Conservation (phyloP, 1,139 yeast genomes). For the Scheffersomyces parashehatae region DNA sequence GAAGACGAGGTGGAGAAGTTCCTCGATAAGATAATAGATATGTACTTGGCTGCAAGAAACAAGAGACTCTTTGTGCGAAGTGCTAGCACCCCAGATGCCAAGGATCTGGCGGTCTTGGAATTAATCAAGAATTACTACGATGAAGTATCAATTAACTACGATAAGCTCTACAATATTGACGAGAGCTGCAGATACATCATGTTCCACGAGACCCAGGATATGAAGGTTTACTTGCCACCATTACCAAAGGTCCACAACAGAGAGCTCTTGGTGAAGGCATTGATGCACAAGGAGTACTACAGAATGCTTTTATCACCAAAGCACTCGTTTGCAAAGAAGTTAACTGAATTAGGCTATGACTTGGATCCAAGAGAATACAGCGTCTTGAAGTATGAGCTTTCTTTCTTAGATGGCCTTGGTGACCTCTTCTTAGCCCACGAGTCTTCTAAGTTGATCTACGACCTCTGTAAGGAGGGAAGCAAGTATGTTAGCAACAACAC, state of each 20-base stretch:
- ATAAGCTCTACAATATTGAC: conserved; percentile 18
- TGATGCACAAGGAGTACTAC: conserved; percentile 44
- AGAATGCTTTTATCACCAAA: conserved; percentile 31
- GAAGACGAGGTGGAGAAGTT: conserved; percentile 27
- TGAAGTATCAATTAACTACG: conserved; percentile 21
- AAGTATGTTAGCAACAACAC: conserved; percentile 24
- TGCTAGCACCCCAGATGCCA: conserved; percentile 9
- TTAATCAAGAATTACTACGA: conserved; percentile 24
- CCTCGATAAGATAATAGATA: conserved; percentile 31
- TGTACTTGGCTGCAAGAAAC: conserved; percentile 28
- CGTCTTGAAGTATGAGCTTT: conserved; percentile 35
- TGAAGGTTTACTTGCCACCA: conserved; percentile 32
- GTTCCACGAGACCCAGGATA: conserved; percentile 25
- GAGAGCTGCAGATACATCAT: conserved; percentile 14
- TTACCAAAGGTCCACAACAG: conserved; percentile 37
- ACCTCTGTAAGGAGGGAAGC: conserved; percentile 19
- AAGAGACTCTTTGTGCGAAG: conserved; percentile 7
- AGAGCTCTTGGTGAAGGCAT: conserved; percentile 34
- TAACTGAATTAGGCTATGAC: conserved; percentile 17
- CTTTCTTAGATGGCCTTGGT: conserved; percentile 48
- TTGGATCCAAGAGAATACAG: conserved; percentile 20
- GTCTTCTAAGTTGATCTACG: conserved; percentile 37
- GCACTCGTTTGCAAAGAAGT: conserved; percentile 30
- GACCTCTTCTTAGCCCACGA: conserved; percentile 44
- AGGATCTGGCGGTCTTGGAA: conserved; percentile 12